Base-by-base conservation (phyloP, 371 early-diverging fungal genomes). In the Parasitella parasitica region DNA sequence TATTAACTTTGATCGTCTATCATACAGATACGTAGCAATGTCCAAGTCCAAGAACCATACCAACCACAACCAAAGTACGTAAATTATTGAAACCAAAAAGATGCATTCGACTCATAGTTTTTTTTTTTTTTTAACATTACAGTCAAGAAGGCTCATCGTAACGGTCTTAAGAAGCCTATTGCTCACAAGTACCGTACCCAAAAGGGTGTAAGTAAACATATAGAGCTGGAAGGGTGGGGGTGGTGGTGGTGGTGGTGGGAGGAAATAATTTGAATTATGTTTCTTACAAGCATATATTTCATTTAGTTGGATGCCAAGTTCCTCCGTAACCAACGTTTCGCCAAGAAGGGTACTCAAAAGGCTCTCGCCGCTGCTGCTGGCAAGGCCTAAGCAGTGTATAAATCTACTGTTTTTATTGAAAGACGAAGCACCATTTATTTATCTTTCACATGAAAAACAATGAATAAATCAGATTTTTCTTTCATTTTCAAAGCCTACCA, bases 21-120 rank as follows among this genome's bases (percentile, higher is more conserved):
- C 18, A 26, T 56, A 24, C 57, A 64, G 64, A 57, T 57, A 55
- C 58, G 50, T 50, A 63, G 37, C 38, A 38, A 61, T 96, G 96
- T 83, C 97, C 83, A 97, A 97, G 91, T 92, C 93, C 65, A 97
- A 98, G 96, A 99, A 99, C 91, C 99, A 98, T 91, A 99, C 99
- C 85, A 98, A 98, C 91, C 97, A 97, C 94, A 99, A 99, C 41
- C 55, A 67, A 63, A 52, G 53, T 49, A 63, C 60, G 55, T 63
- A n/a, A 20, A 24, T n/a, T 9, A 15, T 38, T 20, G 37, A 6
- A 27, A 16, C n/a, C n/a, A 41, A 18, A 18, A 41, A 16, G 28
- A 41, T 41, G 6, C 26, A 34, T 22, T 18, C 26, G 13, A 28
- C n/a, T 48, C n/a, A n/a, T n/a, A n/a, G n/a, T n/a, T n/a, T n/a